Percentiles rank a stretch among this genome's conserved stretches.
Evolutionary conservation across 1,139 yeast species (phyloP).

Genomic region (Blastobotrys persicus): DNA sequence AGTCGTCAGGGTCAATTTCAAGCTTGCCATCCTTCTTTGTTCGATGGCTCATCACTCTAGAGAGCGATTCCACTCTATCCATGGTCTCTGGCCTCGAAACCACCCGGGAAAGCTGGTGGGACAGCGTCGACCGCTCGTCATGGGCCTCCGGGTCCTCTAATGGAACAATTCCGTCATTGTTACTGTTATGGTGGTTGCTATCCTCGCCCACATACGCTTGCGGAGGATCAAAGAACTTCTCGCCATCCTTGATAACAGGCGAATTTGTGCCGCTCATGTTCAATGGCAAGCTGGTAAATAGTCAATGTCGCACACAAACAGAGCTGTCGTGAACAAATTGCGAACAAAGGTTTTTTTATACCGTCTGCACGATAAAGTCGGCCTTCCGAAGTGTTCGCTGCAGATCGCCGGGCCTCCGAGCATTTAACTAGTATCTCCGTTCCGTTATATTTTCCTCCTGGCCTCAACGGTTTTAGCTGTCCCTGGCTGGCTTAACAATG

Average conservation of each 20-base stretch:
- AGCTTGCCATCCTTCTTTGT: conserved; percentile 39
- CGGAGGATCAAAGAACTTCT: conserved; percentile 4
- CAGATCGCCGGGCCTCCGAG: no score
- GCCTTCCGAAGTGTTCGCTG: no score
- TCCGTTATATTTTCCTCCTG: no score
- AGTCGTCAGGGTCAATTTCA: conserved; percentile 42
- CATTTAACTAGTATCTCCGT: no score
- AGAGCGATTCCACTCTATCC: conserved; percentile 42
- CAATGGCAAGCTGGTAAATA: not conserved
- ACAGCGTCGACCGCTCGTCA: conserved; percentile 20
- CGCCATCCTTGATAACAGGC: conserved; percentile 2
- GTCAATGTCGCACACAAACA: not conserved
- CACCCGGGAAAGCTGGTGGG: conserved; percentile 24
- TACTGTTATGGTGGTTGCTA: not conserved
- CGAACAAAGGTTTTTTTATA: no score
- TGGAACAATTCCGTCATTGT: conserved; percentile 2
- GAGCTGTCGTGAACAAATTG: no score
- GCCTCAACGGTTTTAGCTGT: no score
- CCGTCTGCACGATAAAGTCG: no score
- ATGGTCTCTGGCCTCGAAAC: conserved; percentile 34
- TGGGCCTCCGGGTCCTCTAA: conserved; percentile 22
- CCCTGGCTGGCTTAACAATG: no score
- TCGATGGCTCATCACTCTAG: conserved; percentile 45
- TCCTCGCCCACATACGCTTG: not conserved
- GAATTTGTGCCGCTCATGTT: not conserved